phyloP scores from a whole-genome alignment of 371 early-diverging fungal genomes.

The Mortierella sp. region DNA sequence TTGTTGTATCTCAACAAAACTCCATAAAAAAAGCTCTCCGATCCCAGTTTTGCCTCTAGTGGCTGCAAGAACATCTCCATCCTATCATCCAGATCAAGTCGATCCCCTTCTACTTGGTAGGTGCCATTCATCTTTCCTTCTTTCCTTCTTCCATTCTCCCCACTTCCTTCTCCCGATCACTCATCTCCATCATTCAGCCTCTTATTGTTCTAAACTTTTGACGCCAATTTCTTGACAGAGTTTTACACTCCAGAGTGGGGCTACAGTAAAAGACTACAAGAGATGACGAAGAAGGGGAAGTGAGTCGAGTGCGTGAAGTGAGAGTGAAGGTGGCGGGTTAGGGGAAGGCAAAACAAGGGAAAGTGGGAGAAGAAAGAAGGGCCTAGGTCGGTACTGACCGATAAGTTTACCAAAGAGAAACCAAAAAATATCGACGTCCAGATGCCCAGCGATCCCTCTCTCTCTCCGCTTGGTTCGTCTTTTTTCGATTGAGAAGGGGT shows the following conservation, averaged over 20 bases:
- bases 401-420: neutral
- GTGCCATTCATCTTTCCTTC: neutral
- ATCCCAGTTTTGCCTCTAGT: neutral
- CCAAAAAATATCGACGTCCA: neutral
- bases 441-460: neutral
- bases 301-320: neutral
- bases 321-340: neutral
- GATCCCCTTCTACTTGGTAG: neutral
- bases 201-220: neutral
- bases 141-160: neutral
- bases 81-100: constrained; percentile 6
- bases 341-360: neutral
- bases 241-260: neutral
- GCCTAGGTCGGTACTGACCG: neutral
- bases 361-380: neutral
- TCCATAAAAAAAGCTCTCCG: constrained; percentile 3
- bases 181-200: neutral
- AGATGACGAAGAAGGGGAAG: neutral
- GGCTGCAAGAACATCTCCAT: neutral
- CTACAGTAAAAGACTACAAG: neutral
- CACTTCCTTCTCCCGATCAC: neutral
- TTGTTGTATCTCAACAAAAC: neutral
- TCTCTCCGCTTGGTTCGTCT: neutral
- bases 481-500: neutral
- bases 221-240: neutral